phyloP scores from a whole-genome alignment of 2,329 filamentous ascomycete genomes.

The Exophiala phaeomuriformis region DNA sequence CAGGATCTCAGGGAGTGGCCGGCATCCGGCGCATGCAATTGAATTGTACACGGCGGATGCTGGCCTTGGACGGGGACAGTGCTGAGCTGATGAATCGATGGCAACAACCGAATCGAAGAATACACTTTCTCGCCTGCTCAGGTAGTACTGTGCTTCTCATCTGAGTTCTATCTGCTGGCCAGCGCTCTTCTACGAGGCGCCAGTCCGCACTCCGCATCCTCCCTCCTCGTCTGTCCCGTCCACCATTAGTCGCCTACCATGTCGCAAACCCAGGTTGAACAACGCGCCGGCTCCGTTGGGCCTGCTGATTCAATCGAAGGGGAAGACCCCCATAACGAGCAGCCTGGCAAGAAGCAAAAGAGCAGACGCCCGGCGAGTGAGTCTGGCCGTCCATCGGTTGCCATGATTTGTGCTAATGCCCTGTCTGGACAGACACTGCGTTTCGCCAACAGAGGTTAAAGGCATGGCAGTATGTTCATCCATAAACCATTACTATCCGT shows the following conservation, averaged over 20 bases:
- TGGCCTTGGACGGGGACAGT: too few species aligned
- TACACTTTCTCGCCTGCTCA: too few species aligned
- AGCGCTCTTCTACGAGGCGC: not conserved
- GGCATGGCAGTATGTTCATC: conserved; percentile 80
- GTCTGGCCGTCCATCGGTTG: conserved; percentile 26
- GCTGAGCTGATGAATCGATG: too few species aligned
- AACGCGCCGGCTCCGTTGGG: conserved; percentile 3
- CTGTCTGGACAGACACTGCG: conserved; percentile 64
- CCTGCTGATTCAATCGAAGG: conserved; percentile 38
- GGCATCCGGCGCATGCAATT: not conserved
- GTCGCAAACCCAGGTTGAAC: conserved; percentile 38
- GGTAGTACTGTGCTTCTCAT: too few species aligned
- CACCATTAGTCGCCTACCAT: conserved; percentile 29
- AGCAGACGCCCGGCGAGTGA: conserved; percentile 84
- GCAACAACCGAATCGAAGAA: too few species aligned
- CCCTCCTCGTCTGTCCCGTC: not conserved
- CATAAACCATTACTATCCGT: conserved; percentile 11
- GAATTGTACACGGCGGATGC: not conserved
- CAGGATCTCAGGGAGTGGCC: not conserved
- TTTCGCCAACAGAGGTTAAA: conserved; percentile 96
- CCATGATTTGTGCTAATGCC: conserved; percentile 9
- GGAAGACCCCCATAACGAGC: conserved; percentile 35
- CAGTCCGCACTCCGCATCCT: not conserved
- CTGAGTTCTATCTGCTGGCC: not conserved
- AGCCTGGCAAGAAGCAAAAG: conserved; percentile 69